Evolutionary conservation across 2,329 filamentous ascomycete genomes (phyloP).

Genomic region (Aurifilum marmelostoma): DNA sequence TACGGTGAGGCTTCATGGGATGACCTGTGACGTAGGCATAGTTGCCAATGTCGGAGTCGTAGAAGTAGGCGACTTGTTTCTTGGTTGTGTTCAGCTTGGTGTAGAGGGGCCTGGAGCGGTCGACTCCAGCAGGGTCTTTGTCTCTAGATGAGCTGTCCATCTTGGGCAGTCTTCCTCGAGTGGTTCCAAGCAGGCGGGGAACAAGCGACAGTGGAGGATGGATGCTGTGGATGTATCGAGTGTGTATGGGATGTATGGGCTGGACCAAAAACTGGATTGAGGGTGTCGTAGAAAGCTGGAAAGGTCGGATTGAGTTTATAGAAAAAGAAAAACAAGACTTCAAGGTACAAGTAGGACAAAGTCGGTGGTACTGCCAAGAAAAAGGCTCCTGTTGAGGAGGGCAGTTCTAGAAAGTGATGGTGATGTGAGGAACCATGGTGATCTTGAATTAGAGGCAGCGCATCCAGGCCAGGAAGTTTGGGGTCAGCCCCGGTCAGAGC

Average conservation of each 20-base stretch:
- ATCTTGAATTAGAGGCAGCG: not conserved
- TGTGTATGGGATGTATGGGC: not conserved
- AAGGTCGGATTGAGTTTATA: not conserved
- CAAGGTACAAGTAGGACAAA: not conserved
- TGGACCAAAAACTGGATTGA: not conserved
- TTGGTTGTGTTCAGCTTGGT: conserved; percentile 48
- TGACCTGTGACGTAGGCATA: conserved; percentile 97
- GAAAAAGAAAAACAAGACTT: not conserved
- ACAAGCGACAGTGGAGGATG: not conserved
- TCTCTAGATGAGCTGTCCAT: conserved; percentile 19
- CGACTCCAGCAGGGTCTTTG: conserved; percentile 40
- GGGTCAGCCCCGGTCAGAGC: not conserved
- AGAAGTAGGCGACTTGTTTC: conserved; percentile 96
- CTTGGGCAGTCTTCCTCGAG: not conserved
- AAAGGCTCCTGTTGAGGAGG: not conserved
- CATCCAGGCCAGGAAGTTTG: not conserved
- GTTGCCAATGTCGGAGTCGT: conserved; percentile 97
- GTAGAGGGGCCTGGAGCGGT: conserved; percentile 51
- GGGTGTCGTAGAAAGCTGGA: not conserved
- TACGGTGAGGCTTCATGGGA: conserved; percentile 98
- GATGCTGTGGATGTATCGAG: not conserved
- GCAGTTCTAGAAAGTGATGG: not conserved
- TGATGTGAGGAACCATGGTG: not conserved
- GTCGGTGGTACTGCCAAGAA: not conserved
- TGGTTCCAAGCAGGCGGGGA: not conserved